Evolutionary conservation across 1,139 yeast genomes (phyloP).

Genomic region (Candida anutae): DNA sequence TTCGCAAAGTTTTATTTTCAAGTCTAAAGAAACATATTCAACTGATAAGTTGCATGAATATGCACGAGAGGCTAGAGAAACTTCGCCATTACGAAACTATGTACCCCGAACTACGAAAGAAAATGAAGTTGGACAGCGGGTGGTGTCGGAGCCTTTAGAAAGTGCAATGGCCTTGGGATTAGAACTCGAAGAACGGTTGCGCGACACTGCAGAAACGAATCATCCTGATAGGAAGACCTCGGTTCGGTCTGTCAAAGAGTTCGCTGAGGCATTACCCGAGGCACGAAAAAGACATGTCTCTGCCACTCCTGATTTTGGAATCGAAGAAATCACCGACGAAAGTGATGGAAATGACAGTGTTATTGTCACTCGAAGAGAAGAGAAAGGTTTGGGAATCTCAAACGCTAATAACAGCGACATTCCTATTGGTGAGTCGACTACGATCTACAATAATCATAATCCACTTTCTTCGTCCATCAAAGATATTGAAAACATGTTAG

Average conservation of each 20-base stretch:
- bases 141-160: conserved; percentile 20
- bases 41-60: conserved; percentile 16
- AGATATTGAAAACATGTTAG: conserved; percentile 37
- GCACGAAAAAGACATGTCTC: conserved; percentile 3
- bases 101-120: conserved; percentile 8
- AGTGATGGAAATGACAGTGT: conserved; percentile 12
- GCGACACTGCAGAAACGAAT: conserved; percentile 2
- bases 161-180: conserved; percentile 20
- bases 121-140: conserved; percentile 6
- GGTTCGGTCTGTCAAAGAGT: conserved; percentile 1
- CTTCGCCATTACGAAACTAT: conserved; percentile 17
- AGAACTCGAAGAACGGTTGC: conserved; percentile 17
- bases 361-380: not conserved
- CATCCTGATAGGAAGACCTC: not conserved
- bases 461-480: conserved; percentile 28
- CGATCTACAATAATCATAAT: conserved; percentile 6
- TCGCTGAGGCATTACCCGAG: conserved; percentile 7
- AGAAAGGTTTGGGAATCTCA: conserved; percentile 7
- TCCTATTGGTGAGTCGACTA: conserved; percentile 14
- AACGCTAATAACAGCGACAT: conserved; percentile 1
- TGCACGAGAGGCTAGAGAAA: conserved; percentile 11
- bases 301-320: conserved; percentile 27
- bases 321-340: conserved; percentile 30
- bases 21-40: conserved; percentile 7
- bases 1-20: conserved; percentile 29